Evolutionary conservation across 2,329 filamentous ascomycete genomes (phyloP).

Genomic region (Penicillium verrucosum): DNA sequence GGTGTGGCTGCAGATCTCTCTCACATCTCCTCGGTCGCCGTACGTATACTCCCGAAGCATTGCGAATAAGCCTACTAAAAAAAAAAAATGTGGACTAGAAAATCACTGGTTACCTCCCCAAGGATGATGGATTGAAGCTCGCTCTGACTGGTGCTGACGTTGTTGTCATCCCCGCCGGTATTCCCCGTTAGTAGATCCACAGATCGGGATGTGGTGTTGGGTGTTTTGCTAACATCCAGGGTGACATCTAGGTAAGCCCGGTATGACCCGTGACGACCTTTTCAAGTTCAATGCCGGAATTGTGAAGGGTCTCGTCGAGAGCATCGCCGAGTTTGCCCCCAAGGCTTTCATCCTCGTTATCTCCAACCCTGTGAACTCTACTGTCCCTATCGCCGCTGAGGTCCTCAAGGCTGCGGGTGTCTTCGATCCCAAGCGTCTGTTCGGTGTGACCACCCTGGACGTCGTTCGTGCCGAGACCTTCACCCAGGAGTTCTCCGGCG

Average conservation of each 20-base stretch:
- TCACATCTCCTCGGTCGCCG: conserved; percentile 88
- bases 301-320: conserved; percentile 88
- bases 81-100: conserved; percentile 52
- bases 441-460: conserved; percentile 97
- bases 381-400: conserved; percentile 95
- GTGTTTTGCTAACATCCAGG: conserved; percentile 7
- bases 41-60: conserved; percentile 47
- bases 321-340: conserved; percentile 80
- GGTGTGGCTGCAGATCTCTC: conserved; percentile 95
- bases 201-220: neutral
- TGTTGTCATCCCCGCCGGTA: conserved; percentile 94
- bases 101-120: conserved; percentile 83
- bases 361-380: conserved; percentile 99
- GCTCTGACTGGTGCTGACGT: conserved; percentile 93
- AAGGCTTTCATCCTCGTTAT: conserved; percentile 96
- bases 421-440: conserved; percentile 93
- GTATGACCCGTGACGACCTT: conserved; percentile 98
- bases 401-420: conserved; percentile 89
- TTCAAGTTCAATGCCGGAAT: conserved; percentile 99
- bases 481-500: conserved; percentile 78
- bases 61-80: neutral
- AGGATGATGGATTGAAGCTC: conserved; percentile 76
- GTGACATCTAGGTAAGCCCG: conserved; percentile 74
- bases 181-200: conserved; percentile 70
- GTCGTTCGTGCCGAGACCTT: conserved; percentile 98